These are phyloP conservation scores for Macrotyloma uniflorum DNA, from an alignment of 306 rosid genomes.

Conservation along the genomic window DNA sequence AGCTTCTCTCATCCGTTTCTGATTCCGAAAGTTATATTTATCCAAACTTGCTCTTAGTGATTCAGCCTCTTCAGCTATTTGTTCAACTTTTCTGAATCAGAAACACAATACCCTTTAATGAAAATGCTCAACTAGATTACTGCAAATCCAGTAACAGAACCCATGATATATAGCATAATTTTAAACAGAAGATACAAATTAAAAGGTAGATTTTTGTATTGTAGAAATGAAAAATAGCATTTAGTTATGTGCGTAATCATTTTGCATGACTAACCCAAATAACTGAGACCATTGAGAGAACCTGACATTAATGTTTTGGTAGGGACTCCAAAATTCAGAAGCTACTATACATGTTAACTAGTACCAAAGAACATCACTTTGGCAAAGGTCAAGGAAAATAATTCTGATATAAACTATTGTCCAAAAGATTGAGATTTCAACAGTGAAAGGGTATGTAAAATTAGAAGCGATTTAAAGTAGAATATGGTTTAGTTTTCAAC, in stretches of 20 bases:
- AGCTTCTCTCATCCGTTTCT: constrained; percentile 67
- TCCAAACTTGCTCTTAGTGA: constrained; percentile 77
- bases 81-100: constrained; percentile 77
- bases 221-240: background rate
- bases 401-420: background rate
- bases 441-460: background rate
- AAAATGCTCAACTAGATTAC: constrained; percentile 27
- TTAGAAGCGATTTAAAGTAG: background rate
- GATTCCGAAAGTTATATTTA: constrained; percentile 61
- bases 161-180: background rate
- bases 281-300: background rate
- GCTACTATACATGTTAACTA: background rate
- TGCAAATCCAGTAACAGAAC: constrained; percentile 36
- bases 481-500: no score
- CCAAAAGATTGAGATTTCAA: background rate
- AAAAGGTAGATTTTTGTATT: background rate
- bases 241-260: background rate
- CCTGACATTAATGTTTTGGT: background rate
- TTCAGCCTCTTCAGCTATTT: constrained; percentile 80
- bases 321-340: background rate
- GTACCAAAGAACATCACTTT: background rate
- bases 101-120: background rate
- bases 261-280: background rate
- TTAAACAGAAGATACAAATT: background rate
- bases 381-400: background rate